A percentile compares a stretch with the other conserved stretches of the same genome.
phyloP scores from a whole-genome alignment of 1,284 basidiomycete genomes.

The Malassezia sp. region DNA sequence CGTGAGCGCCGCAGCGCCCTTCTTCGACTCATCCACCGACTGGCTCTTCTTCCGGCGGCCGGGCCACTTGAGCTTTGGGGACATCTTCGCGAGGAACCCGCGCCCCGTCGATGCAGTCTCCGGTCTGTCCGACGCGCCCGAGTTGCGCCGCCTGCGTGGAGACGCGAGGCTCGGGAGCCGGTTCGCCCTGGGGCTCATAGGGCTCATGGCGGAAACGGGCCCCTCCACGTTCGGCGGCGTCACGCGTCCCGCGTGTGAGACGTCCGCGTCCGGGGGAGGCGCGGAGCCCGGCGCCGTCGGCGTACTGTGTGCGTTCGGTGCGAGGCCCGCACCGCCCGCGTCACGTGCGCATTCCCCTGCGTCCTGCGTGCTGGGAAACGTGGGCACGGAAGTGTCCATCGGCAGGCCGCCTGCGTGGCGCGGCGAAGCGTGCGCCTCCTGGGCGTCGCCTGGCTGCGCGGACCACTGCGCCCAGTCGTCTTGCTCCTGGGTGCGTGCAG shows the following conservation, averaged over 20 bases:
- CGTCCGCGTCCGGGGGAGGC: no score
- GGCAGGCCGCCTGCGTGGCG: no score
- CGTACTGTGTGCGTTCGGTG: no score
- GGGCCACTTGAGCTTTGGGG: conserved; percentile 15
- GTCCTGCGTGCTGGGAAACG: no score
- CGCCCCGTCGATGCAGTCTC: neutral
- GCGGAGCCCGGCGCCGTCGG: no score
- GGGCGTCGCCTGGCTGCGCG: neutral
- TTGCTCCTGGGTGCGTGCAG: neutral
- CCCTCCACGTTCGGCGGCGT: conserved; percentile 10
- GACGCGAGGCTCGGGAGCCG: neutral
- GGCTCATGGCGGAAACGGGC: conserved; percentile 10
- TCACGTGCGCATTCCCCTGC: no score
- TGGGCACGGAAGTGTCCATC: no score
- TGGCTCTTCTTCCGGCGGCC: conserved; percentile 10
- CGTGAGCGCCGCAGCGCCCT: conserved; percentile 4
- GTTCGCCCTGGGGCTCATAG: conserved; percentile 10
- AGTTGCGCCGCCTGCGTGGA: neutral
- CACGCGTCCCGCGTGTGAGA: neutral
- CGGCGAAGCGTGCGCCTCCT: neutral
- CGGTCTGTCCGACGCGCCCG: conserved; percentile 1
- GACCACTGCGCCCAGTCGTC: conserved; percentile 7
- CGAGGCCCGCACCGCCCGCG: no score
- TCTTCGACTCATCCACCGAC: conserved; percentile 1
- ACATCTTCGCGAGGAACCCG: conserved; percentile 13